A percentile compares a stretch with the other conserved stretches of the same genome.
phyloP scores from a whole-genome alignment of 352 stramenopile species.

The Pythium vanterpoolii region DNA sequence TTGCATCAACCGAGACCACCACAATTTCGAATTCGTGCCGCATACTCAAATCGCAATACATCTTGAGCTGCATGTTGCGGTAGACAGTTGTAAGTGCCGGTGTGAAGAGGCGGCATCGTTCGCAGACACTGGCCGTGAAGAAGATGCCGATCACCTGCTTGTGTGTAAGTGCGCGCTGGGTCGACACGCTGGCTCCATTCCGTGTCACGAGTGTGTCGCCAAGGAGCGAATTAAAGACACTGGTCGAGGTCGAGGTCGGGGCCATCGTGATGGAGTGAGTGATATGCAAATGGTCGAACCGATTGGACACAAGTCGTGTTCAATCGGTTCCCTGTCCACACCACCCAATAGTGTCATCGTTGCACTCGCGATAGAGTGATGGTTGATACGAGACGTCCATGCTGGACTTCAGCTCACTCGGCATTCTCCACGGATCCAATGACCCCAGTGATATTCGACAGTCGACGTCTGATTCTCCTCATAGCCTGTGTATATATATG shows the following conservation, averaged over 20 bases:
- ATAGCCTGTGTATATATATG: background rate
- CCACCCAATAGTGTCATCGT: too few species aligned
- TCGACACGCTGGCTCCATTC: conserved; percentile 30
- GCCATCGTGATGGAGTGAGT: background rate
- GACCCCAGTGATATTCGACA: conserved; percentile 24
- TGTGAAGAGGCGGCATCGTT: conserved; percentile 50
- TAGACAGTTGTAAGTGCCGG: conserved; percentile 51
- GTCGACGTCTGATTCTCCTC: background rate
- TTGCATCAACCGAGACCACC: conserved; percentile 48
- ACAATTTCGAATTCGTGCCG: conserved; percentile 58
- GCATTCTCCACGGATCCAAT: background rate
- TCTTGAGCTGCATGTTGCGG: conserved; percentile 49
- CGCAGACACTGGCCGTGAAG: conserved; percentile 51
- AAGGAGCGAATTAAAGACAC: conserved; percentile 5
- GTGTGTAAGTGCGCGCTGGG: conserved; percentile 33
- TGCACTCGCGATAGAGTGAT: too few species aligned
- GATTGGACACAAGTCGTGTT: background rate
- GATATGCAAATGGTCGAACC: background rate
- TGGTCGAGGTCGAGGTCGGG: background rate
- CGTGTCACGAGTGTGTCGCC: conserved; percentile 34
- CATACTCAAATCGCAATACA: conserved; percentile 46
- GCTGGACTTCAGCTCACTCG: too few species aligned
- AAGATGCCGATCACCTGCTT: conserved; percentile 57
- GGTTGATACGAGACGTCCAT: too few species aligned
- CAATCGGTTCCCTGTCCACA: too few species aligned